Percentiles rank a stretch among this genome's conserved stretches.
Evolutionary conservation across 2,329 filamentous ascomycete genomes (phyloP).

Genomic region (Lecanosticta acicola): DNA sequence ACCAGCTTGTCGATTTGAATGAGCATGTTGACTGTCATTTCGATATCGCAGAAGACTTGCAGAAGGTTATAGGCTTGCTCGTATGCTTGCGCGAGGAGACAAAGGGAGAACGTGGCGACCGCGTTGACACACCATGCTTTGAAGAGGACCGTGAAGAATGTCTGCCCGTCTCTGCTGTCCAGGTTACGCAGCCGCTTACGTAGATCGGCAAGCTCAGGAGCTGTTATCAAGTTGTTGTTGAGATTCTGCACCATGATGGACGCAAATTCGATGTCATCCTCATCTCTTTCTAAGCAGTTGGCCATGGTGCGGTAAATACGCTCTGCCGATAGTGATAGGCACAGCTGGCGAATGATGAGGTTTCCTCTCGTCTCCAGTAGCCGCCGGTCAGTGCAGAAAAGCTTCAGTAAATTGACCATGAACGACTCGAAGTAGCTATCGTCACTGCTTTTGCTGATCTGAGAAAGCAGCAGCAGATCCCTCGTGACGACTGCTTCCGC

Average conservation of each 20-base stretch:
- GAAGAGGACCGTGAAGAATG: slow-evolving; percentile 90
- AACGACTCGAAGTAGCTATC: slow-evolving; percentile 97
- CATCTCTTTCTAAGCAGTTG: slow-evolving; percentile 94
- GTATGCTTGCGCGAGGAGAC: slow-evolving; percentile 91
- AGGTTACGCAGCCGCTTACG: slow-evolving; percentile 84
- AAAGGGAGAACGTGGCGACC: slow-evolving; percentile 93
- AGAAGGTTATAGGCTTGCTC: slow-evolving; percentile 95
- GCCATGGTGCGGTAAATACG: slow-evolving; percentile 92
- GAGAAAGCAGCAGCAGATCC: slow-evolving; percentile 85
- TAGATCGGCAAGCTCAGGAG: slow-evolving; percentile 85
- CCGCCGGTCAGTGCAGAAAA: slow-evolving; percentile 90
- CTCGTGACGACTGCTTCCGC: slow-evolving; percentile 93
- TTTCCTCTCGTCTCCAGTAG: slow-evolving; percentile 90
- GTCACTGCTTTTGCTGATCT: slow-evolving; percentile 93
- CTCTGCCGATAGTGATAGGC: slow-evolving; percentile 85
- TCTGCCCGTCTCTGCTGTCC: slow-evolving; percentile 88
- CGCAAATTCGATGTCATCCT: slow-evolving; percentile 90
- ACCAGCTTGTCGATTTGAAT: slow-evolving; percentile 99
- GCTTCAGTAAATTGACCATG: slow-evolving; percentile 91
- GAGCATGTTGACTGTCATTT: slow-evolving; percentile 98
- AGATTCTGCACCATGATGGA: slow-evolving; percentile 99
- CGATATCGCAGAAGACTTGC: slow-evolving; percentile 94
- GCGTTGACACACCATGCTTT: slow-evolving; percentile 98
- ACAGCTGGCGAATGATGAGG: slow-evolving; percentile 91
- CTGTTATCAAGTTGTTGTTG: slow-evolving; percentile 98